These are phyloP conservation scores for Debaryomyces nepalensis DNA, from an alignment of 1,139 yeast species.

Conservation along the genomic window DNA sequence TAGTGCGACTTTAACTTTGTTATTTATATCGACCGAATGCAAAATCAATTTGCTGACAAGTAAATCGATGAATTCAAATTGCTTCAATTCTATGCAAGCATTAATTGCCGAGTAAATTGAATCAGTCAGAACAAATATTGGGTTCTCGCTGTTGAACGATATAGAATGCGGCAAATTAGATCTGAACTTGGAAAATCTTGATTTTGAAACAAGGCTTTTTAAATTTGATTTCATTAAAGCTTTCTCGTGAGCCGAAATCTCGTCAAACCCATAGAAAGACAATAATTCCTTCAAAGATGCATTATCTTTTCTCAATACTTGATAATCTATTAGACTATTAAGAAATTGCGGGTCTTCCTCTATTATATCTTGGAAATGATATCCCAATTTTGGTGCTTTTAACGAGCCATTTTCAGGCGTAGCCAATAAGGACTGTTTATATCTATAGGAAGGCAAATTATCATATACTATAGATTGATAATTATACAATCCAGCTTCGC, in stretches of 20 bases:
- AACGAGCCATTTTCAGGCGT: slow-evolving; percentile 17
- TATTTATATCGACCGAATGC: slow-evolving; percentile 26
- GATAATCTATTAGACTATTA: slow-evolving; percentile 32
- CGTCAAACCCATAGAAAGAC: slow-evolving; percentile 34
- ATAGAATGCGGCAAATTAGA: slow-evolving; percentile 17
- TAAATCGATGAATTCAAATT: slow-evolving; percentile 37
- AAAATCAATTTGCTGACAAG: slow-evolving; percentile 41
- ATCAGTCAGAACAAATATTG: slow-evolving; percentile 22
- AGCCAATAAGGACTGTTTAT: slow-evolving; percentile 27
- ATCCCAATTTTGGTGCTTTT: slow-evolving; percentile 19
- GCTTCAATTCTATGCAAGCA: slow-evolving; percentile 34
- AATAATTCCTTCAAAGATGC: slow-evolving; percentile 31
- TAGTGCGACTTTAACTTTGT: slow-evolving; percentile 21
- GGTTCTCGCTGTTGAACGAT: slow-evolving; percentile 19
- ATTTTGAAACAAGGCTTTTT: slow-evolving; percentile 32
- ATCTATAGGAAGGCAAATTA: slow-evolving; percentile 29
- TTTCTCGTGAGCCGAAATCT: slow-evolving; percentile 31
- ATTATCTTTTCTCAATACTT: slow-evolving; percentile 25
- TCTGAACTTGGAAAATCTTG: slow-evolving; percentile 28
- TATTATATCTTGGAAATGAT: slow-evolving; percentile 29
- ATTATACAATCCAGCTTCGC: slow-evolving; percentile 24
- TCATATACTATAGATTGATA: slow-evolving; percentile 36
- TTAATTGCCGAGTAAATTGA: slow-evolving; percentile 34
- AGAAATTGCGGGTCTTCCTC: slow-evolving; percentile 35
- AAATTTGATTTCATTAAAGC: slow-evolving; percentile 26